Percentiles rank a stretch among this genome's conserved stretches.
Evolutionary conservation across 208 protist genomes (phyloP).

Genomic region (Leishmania turanica): DNA sequence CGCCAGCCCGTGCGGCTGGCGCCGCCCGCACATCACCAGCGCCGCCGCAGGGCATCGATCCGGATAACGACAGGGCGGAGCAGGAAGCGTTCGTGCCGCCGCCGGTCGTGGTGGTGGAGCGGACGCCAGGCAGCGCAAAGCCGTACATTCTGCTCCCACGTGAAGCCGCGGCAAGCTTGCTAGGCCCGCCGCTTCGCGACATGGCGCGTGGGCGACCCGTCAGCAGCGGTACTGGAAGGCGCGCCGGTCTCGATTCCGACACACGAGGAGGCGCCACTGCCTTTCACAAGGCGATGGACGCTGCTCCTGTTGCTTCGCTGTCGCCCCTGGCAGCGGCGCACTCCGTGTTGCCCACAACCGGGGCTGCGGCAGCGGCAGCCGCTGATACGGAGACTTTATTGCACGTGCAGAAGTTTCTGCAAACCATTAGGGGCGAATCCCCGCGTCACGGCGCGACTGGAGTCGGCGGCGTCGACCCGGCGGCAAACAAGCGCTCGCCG

Average conservation of each 20-base stretch:
- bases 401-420: conserved; percentile 33
- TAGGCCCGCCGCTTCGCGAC: conserved; percentile 19
- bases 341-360: conserved; percentile 35
- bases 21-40: not conserved
- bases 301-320: not conserved
- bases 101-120: conserved; percentile 21
- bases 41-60: not conserved
- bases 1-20: not conserved
- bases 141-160: conserved; percentile 25
- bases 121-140: conserved; percentile 12
- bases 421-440: conserved; percentile 9
- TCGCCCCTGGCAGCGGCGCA: not conserved
- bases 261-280: not conserved
- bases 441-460: not conserved
- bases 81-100: not conserved
- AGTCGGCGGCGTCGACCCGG: not conserved
- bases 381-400: conserved; percentile 24
- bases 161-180: conserved; percentile 15
- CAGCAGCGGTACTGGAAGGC: not conserved
- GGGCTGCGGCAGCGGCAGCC: conserved; percentile 28
- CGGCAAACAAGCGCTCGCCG: not conserved
- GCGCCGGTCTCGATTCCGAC: too few species aligned
- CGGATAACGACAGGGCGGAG: not conserved
- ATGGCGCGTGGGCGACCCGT: not conserved
- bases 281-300: not conserved